Evolutionary conservation across 345 rosid genomes (phyloP).

Genomic region (Nasturtium officinale): DNA sequence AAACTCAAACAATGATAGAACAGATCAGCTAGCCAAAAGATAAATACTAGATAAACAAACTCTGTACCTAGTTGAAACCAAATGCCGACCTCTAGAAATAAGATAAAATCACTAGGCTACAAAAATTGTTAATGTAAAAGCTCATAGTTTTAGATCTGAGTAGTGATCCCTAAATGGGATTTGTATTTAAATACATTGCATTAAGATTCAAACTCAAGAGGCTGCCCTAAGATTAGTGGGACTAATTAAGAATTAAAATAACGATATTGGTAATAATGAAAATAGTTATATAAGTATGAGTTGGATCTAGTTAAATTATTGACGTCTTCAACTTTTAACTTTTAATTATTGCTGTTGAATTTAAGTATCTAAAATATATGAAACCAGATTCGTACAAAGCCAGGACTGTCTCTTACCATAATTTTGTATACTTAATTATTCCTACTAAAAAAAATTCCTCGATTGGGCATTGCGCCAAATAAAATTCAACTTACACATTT

Average conservation of each 20-base stretch:
- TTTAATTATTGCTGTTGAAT: neutral
- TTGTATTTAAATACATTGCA: conserved; percentile 11
- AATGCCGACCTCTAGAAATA: neutral
- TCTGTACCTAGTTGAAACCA: conserved; percentile 6
- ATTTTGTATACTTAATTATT: neutral
- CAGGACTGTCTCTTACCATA: conserved; percentile 9
- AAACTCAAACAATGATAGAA: neutral
- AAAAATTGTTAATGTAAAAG: conserved; percentile 8
- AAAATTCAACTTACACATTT: conserved; percentile 34
- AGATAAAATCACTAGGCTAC: neutral
- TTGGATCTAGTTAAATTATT: conserved; percentile 33
- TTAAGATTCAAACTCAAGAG: conserved; percentile 18
- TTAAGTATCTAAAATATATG: neutral
- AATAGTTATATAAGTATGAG: conserved; percentile 22
- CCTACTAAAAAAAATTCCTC: neutral
- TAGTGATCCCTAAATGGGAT: conserved; percentile 12
- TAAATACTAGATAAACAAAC: neutral
- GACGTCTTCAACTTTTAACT: conserved; percentile 15
- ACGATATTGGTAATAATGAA: neutral
- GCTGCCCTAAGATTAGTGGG: conserved; percentile 31
- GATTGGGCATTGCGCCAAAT: conserved; percentile 24
- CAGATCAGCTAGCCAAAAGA: neutral
- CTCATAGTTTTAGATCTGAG: conserved; percentile 1
- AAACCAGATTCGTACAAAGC: conserved; percentile 17
- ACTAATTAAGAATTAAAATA: conserved; percentile 3